phyloP scores from a whole-genome alignment of 768 basidiomycete genomes.

The Pholiota conissans region DNA sequence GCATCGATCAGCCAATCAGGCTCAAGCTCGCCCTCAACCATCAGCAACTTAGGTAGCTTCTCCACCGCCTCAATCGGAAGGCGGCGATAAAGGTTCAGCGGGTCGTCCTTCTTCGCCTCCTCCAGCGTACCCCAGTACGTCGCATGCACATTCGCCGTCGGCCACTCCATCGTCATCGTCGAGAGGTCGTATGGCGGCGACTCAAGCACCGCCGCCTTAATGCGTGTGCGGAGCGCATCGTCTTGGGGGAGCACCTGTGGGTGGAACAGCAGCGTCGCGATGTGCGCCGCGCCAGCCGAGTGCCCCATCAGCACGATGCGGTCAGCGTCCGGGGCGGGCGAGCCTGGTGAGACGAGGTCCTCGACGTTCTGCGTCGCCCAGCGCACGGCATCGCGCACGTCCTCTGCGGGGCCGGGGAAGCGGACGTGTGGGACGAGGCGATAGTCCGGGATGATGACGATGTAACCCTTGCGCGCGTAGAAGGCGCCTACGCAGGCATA shows the following conservation, averaged over 20 bases:
- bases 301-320: constrained; percentile 55
- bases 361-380: constrained; percentile 47
- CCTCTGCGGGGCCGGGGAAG: constrained; percentile 57
- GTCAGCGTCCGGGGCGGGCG: constrained; percentile 38
- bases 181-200: constrained; percentile 45
- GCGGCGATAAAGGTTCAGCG: constrained; percentile 38
- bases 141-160: constrained; percentile 28
- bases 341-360: constrained; percentile 25
- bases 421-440: constrained; percentile 56
- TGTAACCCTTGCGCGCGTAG: constrained; percentile 58
- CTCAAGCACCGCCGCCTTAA: constrained; percentile 47
- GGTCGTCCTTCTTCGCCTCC: constrained; percentile 34
- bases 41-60: constrained; percentile 44
- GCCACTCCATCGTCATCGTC: constrained; percentile 20
- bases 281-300: constrained; percentile 59
- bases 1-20: constrained; percentile 42
- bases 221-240: constrained; percentile 28
- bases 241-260: constrained; percentile 32
- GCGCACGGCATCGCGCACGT: constrained; percentile 57
- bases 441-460: constrained; percentile 71
- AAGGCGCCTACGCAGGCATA: constrained; percentile 62
- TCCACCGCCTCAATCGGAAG: constrained; percentile 34
- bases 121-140: constrained; percentile 42
- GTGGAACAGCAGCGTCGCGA: constrained; percentile 43
- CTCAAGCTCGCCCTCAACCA: constrained; percentile 55